Percentiles rank a stretch among this genome's conserved stretches.
Conservation (phyloP, 768 basidiomycete genomes). For the Amanita exitialis region DNA sequence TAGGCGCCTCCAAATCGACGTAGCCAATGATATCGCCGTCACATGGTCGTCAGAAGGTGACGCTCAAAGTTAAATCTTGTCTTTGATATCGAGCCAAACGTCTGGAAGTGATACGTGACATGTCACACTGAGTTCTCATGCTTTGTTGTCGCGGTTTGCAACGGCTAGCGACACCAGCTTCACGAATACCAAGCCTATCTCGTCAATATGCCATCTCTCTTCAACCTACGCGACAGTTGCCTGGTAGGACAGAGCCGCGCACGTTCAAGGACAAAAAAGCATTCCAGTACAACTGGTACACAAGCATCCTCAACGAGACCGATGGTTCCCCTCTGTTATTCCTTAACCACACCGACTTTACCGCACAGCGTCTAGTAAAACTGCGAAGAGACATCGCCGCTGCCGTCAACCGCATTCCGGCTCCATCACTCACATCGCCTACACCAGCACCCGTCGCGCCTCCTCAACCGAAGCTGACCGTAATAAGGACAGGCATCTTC, state of each 20-base stretch:
- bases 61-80: too few relatives aligned
- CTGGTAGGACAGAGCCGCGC: conserved; percentile 48
- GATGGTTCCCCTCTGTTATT: conserved; percentile 58
- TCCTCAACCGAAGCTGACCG: conserved; percentile 44
- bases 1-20: too few relatives aligned
- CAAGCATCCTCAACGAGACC: conserved; percentile 53
- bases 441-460: conserved; percentile 18
- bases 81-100: too few relatives aligned
- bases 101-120: too few relatives aligned
- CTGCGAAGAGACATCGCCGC: conserved; percentile 59
- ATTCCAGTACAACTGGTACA: conserved; percentile 74
- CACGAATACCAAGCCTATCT: conserved; percentile 17
- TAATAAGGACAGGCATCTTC: conserved; percentile 72
- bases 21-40: too few relatives aligned
- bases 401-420: conserved; percentile 36
- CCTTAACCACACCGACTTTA: conserved; percentile 70
- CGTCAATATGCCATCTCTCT: conserved; percentile 52
- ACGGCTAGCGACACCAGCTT: conserved; percentile 10
- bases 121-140: not conserved
- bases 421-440: conserved; percentile 26
- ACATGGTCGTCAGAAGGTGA: too few relatives aligned
- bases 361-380: conserved; percentile 52
- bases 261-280: conserved; percentile 73
- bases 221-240: conserved; percentile 36
- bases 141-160: conserved; percentile 19